Conservation (phyloP, 805 yeast species). For the Starmerella geochares region DNA sequence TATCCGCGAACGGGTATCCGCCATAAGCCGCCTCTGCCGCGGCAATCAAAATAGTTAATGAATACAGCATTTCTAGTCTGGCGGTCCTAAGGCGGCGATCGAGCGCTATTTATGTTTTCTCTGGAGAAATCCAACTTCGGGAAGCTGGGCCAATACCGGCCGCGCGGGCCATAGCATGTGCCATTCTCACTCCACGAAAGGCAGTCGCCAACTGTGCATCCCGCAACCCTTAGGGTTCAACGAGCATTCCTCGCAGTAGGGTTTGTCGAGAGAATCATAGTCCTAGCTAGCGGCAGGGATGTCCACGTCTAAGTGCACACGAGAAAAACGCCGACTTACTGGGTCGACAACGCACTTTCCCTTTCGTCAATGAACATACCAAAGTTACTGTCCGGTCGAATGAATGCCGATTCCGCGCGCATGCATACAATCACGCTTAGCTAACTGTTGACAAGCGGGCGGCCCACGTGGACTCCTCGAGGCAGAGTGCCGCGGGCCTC, state of each 20-base stretch:
- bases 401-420: too few relatives aligned
- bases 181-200: not conserved
- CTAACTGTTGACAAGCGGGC: not conserved
- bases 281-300: too few relatives aligned
- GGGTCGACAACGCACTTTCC: too few relatives aligned
- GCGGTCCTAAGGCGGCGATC: too few relatives aligned
- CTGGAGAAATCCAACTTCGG: not conserved
- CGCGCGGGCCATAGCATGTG: not conserved
- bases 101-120: too few relatives aligned
- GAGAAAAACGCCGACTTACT: too few relatives aligned
- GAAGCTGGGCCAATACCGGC: not conserved
- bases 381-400: too few relatives aligned
- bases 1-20: constrained; percentile 13
- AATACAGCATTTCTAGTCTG: not conserved
- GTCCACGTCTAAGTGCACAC: too few relatives aligned
- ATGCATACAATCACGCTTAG: not conserved
- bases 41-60: not conserved
- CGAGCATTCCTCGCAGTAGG: constrained; percentile 1
- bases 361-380: too few relatives aligned
- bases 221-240: constrained; percentile 7
- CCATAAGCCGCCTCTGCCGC: constrained; percentile 1
- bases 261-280: too few relatives aligned
- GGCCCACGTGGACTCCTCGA: not conserved
- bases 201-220: too few relatives aligned
- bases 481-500: not conserved